Conservation (phyloP, 2,329 filamentous ascomycete species). For the Pseudogymnoascus sp. region DNA sequence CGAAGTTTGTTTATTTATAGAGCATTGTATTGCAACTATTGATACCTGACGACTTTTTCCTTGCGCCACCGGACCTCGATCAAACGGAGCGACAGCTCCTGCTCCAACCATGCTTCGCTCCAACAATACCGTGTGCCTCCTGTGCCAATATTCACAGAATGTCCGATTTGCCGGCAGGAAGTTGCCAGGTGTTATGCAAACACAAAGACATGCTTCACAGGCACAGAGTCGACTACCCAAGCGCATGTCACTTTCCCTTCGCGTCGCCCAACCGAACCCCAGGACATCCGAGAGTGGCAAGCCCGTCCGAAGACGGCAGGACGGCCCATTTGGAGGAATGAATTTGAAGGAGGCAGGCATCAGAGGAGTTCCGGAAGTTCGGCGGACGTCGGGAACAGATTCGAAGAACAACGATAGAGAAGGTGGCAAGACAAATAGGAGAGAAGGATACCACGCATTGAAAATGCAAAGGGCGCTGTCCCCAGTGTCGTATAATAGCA, state of each 20-base stretch:
- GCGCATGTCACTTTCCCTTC: conserved; percentile 43
- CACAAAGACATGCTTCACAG: conserved; percentile 20
- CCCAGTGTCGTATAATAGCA: conserved; percentile 66
- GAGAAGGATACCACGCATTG: conserved; percentile 59
- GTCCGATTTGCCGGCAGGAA: background rate
- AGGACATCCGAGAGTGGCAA: conserved; percentile 23
- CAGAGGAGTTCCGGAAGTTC: conserved; percentile 32
- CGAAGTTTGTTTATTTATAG: background rate
- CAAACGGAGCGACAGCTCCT: conserved; percentile 2
- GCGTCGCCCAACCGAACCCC: conserved; percentile 29
- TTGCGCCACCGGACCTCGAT: conserved; percentile 4
- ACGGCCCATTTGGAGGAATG: conserved; percentile 53
- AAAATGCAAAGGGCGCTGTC: conserved; percentile 86
- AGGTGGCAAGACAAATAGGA: conserved; percentile 32
- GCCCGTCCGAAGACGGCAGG: conserved; percentile 34
- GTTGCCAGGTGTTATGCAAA: conserved; percentile 1
- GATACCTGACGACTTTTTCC: background rate
- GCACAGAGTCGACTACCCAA: conserved; percentile 38
- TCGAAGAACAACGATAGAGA: conserved; percentile 13
- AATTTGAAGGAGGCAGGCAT: conserved; percentile 45
- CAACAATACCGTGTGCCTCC: conserved; percentile 9
- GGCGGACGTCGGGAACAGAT: conserved; percentile 20
- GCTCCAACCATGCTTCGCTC: conserved; percentile 8
- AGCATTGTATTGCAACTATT: background rate
- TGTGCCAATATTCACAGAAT: conserved; percentile 7